Base-by-base conservation (phyloP, 108 stramenopile species). In the Seminavis robusta region DNA sequence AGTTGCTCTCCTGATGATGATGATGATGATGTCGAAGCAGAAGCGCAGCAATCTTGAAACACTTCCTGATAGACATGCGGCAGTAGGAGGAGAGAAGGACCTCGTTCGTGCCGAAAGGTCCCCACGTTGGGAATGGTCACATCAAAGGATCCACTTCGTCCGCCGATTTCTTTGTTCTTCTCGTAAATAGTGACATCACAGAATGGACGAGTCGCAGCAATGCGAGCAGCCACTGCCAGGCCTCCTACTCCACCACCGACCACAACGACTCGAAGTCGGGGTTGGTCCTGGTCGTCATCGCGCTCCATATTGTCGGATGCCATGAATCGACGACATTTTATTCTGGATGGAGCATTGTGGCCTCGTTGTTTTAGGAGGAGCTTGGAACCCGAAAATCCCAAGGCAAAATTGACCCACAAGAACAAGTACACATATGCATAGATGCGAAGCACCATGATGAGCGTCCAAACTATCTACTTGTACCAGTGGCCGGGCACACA, bases 31-130 rank as follows among this genome's bases (percentile, higher is more conserved):
- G n/a, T n/a, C n/a, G n/a, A n/a, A n/a, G n/a, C n/a, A n/a, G n/a
- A n/a, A 17, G 17, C 39, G 23, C 53, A 33, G 47, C 76, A 75
- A 48, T 87, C 83, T 9, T 34, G 42, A 63, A 91, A 91, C 1
- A 91, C 37, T 5, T 67, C 45, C 23, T 56, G 54, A 44, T 91
- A 91, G 19, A 83, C 71, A 23, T 81, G 59, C 26, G 71, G 74
- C 13, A 91, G 49, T 30, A 91, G 55, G 11, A 91, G 50, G 31
- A 91, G 56, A 52, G 77, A 79, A 1, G 90, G 86, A 17, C 90
- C 90, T 42, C 79, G 63, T 58, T 91, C 90, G 41, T 91, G 90
- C 45, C 90, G 80, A 74, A 91, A 87, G 2, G 38, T 63, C 2
- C 79, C 83, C 7, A 58, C 25, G 4, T 42, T 49, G 8, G 61